These are phyloP conservation scores for Porphyrellus cyaneotinctus DNA, from an alignment of 768 basidiomycete species.

Conservation along the genomic window DNA sequence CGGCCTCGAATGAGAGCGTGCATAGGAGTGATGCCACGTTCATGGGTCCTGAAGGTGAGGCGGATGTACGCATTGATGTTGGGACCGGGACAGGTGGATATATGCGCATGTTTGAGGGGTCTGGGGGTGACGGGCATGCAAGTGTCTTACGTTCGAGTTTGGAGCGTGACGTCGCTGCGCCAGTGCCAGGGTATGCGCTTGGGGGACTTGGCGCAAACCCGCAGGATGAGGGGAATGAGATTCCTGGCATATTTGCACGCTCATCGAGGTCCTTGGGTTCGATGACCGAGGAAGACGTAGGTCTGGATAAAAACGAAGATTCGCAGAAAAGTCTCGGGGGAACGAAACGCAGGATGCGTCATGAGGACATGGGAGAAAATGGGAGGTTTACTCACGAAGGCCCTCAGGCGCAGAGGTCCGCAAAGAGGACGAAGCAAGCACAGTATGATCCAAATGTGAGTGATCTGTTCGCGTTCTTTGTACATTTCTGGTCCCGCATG, in stretches of 20 bases:
- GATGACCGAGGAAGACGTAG: slow-evolving; percentile 6
- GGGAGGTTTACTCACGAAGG: slow-evolving; percentile 4
- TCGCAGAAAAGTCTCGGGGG: slow-evolving; percentile 1
- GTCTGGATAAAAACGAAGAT: slow-evolving; percentile 3
- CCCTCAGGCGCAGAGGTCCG: slow-evolving; percentile 1
- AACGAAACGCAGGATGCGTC: slow-evolving; percentile 13
- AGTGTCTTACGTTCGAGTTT: background rate
- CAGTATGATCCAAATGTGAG: slow-evolving; percentile 20
- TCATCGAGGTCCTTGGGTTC: slow-evolving; percentile 7
- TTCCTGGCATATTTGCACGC: slow-evolving; percentile 5
- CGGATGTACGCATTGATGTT: background rate
- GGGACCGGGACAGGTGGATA: slow-evolving; percentile 16
- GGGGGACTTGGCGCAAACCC: background rate
- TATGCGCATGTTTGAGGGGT: slow-evolving; percentile 21
- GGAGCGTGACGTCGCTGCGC: slow-evolving; percentile 15
- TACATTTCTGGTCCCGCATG: background rate
- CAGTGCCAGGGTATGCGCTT: slow-evolving; percentile 18
- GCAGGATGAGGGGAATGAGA: background rate
- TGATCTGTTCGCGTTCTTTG: background rate
- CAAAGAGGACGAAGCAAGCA: slow-evolving; percentile 17
- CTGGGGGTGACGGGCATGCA: background rate
- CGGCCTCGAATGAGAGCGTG: background rate
- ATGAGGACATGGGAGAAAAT: slow-evolving; percentile 12
- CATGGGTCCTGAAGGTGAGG: slow-evolving; percentile 4
- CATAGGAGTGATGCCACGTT: background rate